Percentiles rank a stretch among this genome's conserved stretches.
phyloP scores from a whole-genome alignment of 805 yeast species.

The Wickerhamomyces subpelliculosus region DNA sequence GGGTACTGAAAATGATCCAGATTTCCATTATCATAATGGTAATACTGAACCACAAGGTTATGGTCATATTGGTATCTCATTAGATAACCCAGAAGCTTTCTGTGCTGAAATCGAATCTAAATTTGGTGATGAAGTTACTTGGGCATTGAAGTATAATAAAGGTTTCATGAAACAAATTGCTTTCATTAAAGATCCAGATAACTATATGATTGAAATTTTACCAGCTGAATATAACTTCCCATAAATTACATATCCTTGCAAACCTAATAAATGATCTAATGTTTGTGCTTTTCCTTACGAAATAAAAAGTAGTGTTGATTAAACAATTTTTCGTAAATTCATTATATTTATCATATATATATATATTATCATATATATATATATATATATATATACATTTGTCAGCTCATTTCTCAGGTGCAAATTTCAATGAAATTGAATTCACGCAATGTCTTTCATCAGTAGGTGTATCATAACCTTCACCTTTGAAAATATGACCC shows the following conservation, averaged over 20 bases:
- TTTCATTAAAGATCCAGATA: conserved; percentile 83
- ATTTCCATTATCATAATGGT: conserved; percentile 77
- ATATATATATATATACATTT: not conserved
- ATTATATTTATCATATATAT: not conserved
- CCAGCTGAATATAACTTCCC: conserved; percentile 26
- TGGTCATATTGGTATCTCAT: conserved; percentile 77
- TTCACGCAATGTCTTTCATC: conserved; percentile 95
- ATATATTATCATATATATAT: not conserved
- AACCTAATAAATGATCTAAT: too few species aligned
- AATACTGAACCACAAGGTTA: conserved; percentile 76
- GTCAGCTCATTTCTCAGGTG: conserved; percentile 10
- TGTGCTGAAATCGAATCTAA: conserved; percentile 41
- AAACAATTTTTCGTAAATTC: not conserved
- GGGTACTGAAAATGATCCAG: conserved; percentile 82
- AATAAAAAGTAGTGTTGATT: too few species aligned
- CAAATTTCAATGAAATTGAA: conserved; percentile 70
- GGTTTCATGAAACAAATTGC: conserved; percentile 58
- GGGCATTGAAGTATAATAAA: conserved; percentile 51
- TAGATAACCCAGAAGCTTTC: conserved; percentile 51
- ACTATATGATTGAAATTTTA: conserved; percentile 74
- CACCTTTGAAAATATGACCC: conserved; percentile 93
- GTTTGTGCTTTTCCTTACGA: too few species aligned
- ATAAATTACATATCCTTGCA: too few species aligned
- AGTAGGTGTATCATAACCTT: conserved; percentile 78
- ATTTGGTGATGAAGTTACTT: conserved; percentile 45